Percentiles rank a stretch among this genome's conserved stretches.
These are phyloP conservation scores for Candida caryicola DNA, from an alignment of 805 yeast genomes.

Conservation along the genomic window DNA sequence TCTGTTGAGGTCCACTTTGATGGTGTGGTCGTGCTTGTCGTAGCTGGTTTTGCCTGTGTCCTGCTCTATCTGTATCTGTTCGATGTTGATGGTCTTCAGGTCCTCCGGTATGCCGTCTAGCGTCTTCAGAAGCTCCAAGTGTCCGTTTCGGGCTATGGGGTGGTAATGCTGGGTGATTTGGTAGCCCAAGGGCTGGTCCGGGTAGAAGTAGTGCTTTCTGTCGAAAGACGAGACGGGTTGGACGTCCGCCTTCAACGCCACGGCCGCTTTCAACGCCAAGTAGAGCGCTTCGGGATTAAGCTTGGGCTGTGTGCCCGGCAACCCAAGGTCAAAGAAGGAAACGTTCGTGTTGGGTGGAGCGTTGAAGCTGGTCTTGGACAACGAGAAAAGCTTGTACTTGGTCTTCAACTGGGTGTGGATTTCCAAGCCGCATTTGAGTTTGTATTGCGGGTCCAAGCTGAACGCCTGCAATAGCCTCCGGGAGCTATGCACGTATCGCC, in stretches of 20 bases:
- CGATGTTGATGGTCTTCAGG: constrained; percentile 54
- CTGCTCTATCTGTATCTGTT: constrained; percentile 89
- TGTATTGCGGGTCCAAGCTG: constrained; percentile 16
- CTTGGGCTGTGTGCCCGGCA: constrained; percentile 91
- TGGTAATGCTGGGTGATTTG: constrained; percentile 88
- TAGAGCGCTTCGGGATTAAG: constrained; percentile 72
- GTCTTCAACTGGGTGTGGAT: constrained; percentile 89
- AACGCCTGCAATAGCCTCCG: constrained; percentile 4
- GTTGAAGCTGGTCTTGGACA: constrained; percentile 47
- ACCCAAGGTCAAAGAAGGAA: constrained; percentile 76
- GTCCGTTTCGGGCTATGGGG: constrained; percentile 76
- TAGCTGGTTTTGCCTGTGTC: constrained; percentile 86
- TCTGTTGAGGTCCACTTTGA: constrained; percentile 74
- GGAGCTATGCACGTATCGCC: constrained; percentile 1
- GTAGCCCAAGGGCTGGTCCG: constrained; percentile 94
- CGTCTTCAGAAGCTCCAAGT: constrained; percentile 42
- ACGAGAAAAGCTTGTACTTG: constrained; percentile 69
- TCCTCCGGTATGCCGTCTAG: constrained; percentile 52
- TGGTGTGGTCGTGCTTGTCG: constrained; percentile 34
- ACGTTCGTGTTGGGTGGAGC: constrained; percentile 64
- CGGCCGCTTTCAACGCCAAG: constrained; percentile 69
- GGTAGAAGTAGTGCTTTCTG: constrained; percentile 92
- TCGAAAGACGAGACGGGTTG: constrained; percentile 68
- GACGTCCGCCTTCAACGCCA: constrained; percentile 62
- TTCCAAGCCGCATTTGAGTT: constrained; percentile 82